Conservation (phyloP, 2,329 filamentous ascomycete genomes). For the Pezizomycotina sp. region DNA sequence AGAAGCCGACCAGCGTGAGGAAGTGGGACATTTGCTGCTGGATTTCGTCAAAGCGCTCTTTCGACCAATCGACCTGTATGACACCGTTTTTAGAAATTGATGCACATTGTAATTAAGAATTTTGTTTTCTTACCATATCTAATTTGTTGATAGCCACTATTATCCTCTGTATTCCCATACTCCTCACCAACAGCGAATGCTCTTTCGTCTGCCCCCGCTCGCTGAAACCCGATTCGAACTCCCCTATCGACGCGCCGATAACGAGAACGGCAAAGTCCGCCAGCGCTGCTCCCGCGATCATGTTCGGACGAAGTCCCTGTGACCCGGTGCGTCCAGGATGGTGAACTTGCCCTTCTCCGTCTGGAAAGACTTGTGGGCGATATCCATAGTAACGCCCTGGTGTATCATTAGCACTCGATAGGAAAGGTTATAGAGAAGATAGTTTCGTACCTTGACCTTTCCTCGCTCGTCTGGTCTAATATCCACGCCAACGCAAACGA, state of each 20-base stretch:
- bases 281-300: slow-evolving; percentile 93
- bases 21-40: slow-evolving; percentile 69
- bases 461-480: slow-evolving; percentile 78
- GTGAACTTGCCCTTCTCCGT: slow-evolving; percentile 78
- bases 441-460: slow-evolving; percentile 40
- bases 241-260: slow-evolving; percentile 75
- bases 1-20: slow-evolving; percentile 65
- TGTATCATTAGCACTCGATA: not conserved
- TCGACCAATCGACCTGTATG: slow-evolving; percentile 51
- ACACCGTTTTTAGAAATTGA: not conserved
- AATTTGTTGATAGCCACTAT: slow-evolving; percentile 94
- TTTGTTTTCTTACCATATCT: slow-evolving; percentile 39
- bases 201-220: slow-evolving; percentile 88
- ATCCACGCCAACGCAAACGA: slow-evolving; percentile 97
- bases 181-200: slow-evolving; percentile 74
- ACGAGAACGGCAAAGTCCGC: slow-evolving; percentile 92
- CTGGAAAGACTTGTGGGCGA: slow-evolving; percentile 86
- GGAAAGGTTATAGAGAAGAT: not conserved
- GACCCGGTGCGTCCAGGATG: slow-evolving; percentile 86
- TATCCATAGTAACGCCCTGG: slow-evolving; percentile 88
- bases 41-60: slow-evolving; percentile 72
- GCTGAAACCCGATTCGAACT: slow-evolving; percentile 64
- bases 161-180: slow-evolving; percentile 73
- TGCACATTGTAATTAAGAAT: not conserved
- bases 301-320: slow-evolving; percentile 96